Evolutionary conservation across 345 rosid genomes (phyloP).

Genomic region (Pugionium cornutum): DNA sequence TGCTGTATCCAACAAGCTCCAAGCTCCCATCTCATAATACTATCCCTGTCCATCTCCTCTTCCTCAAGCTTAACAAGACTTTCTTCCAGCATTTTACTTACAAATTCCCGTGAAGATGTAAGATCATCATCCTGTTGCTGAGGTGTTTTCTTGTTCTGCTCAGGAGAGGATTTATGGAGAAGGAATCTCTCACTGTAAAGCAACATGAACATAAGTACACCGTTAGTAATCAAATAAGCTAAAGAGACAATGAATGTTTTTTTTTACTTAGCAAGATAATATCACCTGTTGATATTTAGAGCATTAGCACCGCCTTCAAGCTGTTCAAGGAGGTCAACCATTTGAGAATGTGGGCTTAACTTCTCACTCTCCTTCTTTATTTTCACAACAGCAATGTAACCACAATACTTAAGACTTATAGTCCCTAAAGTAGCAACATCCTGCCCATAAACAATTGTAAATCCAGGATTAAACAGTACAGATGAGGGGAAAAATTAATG

Average conservation of each 20-base stretch:
- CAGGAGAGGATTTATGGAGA: conserved; percentile 62
- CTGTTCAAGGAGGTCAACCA: conserved; percentile 76
- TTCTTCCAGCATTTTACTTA: conserved; percentile 74
- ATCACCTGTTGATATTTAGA: conserved; percentile 88
- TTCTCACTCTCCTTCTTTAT: conserved; percentile 57
- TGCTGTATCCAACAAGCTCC: conserved; percentile 99
- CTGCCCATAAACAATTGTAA: conserved; percentile 51
- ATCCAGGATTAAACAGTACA: conserved; percentile 8
- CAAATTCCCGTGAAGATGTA: conserved; percentile 54
- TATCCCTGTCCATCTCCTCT: conserved; percentile 52
- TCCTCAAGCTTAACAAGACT: conserved; percentile 82
- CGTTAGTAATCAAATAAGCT: conserved; percentile 15
- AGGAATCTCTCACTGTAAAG: conserved; percentile 80
- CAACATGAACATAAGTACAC: conserved; percentile 18
- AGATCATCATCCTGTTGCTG: conserved; percentile 62
- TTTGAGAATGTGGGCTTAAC: conserved; percentile 51
- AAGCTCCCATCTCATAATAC: conserved; percentile 93
- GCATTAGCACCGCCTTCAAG: conserved; percentile 99
- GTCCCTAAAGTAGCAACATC: conserved; percentile 80
- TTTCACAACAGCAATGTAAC: conserved; percentile 78
- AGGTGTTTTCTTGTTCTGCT: conserved; percentile 48
- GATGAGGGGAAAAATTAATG: neutral
- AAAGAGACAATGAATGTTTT: conserved; percentile 11
- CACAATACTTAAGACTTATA: conserved; percentile 79
- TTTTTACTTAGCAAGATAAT: neutral